Evolutionary conservation across 1,139 yeast genomes (phyloP).

Genomic region (Yamadazyma mexicana): DNA sequence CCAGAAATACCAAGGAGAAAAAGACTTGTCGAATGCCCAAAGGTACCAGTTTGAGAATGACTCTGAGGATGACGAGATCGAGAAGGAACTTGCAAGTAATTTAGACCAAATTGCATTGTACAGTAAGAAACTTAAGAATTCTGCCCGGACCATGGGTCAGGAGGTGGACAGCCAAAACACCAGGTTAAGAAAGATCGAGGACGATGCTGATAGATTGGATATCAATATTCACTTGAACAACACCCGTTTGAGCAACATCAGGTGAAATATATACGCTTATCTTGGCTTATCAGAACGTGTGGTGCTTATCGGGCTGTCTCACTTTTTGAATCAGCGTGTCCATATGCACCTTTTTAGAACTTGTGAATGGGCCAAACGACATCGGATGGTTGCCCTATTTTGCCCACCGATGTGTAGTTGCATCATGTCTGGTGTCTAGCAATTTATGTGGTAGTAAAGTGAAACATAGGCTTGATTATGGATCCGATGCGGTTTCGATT

Average conservation of each 20-base stretch:
- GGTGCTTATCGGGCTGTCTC: too few relatives aligned
- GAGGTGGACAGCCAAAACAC: constrained; percentile 54
- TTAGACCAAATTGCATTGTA: constrained; percentile 52
- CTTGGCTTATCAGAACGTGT: too few relatives aligned
- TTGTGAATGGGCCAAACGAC: too few relatives aligned
- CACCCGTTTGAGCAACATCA: constrained; percentile 45
- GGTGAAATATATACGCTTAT: too few relatives aligned
- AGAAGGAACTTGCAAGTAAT: constrained; percentile 54
- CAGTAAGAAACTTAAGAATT: constrained; percentile 42
- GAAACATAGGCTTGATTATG: background rate
- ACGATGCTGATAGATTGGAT: constrained; percentile 56
- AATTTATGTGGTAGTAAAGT: background rate
- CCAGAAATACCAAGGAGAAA: constrained; percentile 52
- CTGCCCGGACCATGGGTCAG: constrained; percentile 46
- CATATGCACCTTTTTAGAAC: too few relatives aligned
- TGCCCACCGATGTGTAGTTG: too few relatives aligned
- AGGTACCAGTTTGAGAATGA: constrained; percentile 54
- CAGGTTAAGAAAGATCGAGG: constrained; percentile 51
- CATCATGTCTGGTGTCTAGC: background rate
- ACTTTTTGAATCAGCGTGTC: too few relatives aligned
- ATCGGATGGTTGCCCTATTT: too few relatives aligned
- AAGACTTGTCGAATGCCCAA: constrained; percentile 47
- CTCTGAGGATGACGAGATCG: constrained; percentile 60
- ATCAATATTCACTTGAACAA: constrained; percentile 54
- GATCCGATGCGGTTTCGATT: background rate